Conservation (phyloP, 257 asterid species). For the Primulina huaijiensis region DNA sequence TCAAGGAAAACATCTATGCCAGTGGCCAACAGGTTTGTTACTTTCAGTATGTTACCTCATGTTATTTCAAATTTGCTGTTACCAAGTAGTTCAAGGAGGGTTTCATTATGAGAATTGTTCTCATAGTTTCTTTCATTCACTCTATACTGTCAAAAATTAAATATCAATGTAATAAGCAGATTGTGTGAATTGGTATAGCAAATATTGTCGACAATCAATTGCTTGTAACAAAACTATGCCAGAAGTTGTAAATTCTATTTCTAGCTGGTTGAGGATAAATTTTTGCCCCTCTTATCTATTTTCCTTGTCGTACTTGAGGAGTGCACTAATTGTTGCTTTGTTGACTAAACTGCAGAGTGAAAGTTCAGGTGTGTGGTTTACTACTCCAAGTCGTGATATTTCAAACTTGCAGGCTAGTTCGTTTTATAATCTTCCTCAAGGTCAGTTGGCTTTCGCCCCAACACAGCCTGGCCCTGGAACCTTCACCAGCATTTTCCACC, state of each 20-base stretch:
- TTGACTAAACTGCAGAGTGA: slow-evolving; percentile 53
- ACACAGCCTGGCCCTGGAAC: slow-evolving; percentile 76
- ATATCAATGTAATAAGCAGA: background rate
- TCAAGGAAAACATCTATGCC: slow-evolving; percentile 63
- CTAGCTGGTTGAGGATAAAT: background rate
- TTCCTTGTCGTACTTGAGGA: slow-evolving; percentile 10
- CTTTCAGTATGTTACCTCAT: slow-evolving; percentile 1
- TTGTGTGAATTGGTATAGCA: background rate
- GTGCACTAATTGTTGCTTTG: slow-evolving; percentile 16
- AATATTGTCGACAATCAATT: background rate
- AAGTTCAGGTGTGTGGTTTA: slow-evolving; percentile 74
- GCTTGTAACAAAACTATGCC: background rate
- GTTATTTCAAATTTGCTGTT: slow-evolving; percentile 6
- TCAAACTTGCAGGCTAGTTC: slow-evolving; percentile 71
- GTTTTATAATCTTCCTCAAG: slow-evolving; percentile 77
- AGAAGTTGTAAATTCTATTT: background rate
- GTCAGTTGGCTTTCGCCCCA: slow-evolving; percentile 74
- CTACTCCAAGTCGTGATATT: slow-evolving; percentile 64
- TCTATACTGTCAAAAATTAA: background rate
- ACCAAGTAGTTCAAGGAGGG: slow-evolving; percentile 6
- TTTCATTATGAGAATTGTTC: slow-evolving; percentile 2
- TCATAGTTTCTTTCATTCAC: background rate
- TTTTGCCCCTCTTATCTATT: background rate
- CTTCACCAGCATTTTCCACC: slow-evolving; percentile 72
- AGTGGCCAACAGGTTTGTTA: slow-evolving; percentile 74